Base-by-base conservation (phyloP, 257 asterid genomes). In the Solanum rostratum region DNA sequence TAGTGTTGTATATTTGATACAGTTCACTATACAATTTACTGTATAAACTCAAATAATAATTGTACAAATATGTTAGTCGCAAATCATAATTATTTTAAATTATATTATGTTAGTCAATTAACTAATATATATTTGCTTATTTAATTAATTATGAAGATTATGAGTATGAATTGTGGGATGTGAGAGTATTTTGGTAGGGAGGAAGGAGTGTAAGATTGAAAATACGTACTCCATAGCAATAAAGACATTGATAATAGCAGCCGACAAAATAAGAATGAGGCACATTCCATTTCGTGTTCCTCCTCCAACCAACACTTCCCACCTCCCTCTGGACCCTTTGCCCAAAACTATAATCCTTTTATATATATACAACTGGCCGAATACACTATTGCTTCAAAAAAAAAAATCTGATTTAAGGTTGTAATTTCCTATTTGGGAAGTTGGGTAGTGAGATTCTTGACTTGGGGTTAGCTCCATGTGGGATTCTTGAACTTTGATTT, bases 231-330 rank as follows among this genome's bases (percentile, higher is more conserved):
- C 4, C 39, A 33, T 3, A 33, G 39, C 39, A 33, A 33, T 33
- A 33, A 33, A 33, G 39, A 4, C 6, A 33, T 33, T 33, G 39
- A 33, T 33, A 33, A 33, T 33, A 62, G 79, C 54, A 70, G 37
- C 84, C 71, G 78, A 50, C 84, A 65, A 50, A 79, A 62, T 15
- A 63, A 68, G 80, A 85, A 78, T 85, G 70, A 79, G 78, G 78
- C 84, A 62, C 84, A 50, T 79, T 83, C 81, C 33, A 78, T 83
- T 53, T 73, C 73, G 1, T 85, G 87, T 85, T 85, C 81, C 84
- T 85, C 84, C 49, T 20, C 87, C 69, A 85, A 83, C 84, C 70
- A 85, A 79, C 87, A 79, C 81, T 46, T 16, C 84, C 80, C 87
- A 39, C 62, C 52, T 85, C 79, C 80, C 45, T 14, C 69, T 80